Percentiles rank a stretch among this genome's conserved stretches.
These are phyloP conservation scores for Mucuna pruriens DNA, from an alignment of 306 rosid species.

Conservation along the genomic window DNA sequence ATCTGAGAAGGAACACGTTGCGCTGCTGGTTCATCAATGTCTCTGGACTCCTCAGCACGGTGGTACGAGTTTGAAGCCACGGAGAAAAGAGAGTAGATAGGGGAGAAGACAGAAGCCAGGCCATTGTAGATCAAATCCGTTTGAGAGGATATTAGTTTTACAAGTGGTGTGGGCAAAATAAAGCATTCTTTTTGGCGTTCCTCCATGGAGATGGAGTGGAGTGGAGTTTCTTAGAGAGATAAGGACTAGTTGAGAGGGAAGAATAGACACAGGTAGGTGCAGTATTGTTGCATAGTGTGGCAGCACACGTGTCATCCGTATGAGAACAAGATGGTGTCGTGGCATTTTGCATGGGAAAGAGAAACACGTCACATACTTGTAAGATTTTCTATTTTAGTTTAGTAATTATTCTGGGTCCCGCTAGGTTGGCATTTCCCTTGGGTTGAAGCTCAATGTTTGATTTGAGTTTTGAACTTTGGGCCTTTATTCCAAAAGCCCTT, in stretches of 20 bases:
- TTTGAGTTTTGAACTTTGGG: background rate
- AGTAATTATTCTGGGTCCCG: background rate
- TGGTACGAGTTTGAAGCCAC: slow-evolving; percentile 52
- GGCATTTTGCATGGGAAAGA: slow-evolving; percentile 39
- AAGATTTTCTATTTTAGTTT: background rate
- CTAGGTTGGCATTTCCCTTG: slow-evolving; percentile 10
- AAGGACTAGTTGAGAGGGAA: background rate
- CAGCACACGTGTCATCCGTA: slow-evolving; percentile 57
- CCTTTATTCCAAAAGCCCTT: background rate
- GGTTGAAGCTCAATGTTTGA: background rate
- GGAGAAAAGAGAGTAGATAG: slow-evolving; percentile 45
- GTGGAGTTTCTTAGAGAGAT: slow-evolving; percentile 10
- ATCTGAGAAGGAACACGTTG: slow-evolving; percentile 44
- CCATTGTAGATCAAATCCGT: slow-evolving; percentile 57
- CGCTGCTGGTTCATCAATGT: slow-evolving; percentile 49
- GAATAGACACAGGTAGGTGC: background rate
- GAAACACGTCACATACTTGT: slow-evolving; percentile 7
- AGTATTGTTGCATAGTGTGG: slow-evolving; percentile 5
- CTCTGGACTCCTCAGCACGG: slow-evolving; percentile 48
- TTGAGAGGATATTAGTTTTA: slow-evolving; percentile 49
- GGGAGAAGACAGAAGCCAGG: slow-evolving; percentile 50
- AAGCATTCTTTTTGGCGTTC: slow-evolving; percentile 17
- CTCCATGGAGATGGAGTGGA: slow-evolving; percentile 36
- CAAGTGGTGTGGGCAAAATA: slow-evolving; percentile 47
- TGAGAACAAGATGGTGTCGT: slow-evolving; percentile 44